Percentiles rank a stretch among this genome's conserved stretches.
These are phyloP conservation scores for Aspergillus luchuensis DNA, from an alignment of 2,329 filamentous ascomycete genomes.

Conservation along the genomic window DNA sequence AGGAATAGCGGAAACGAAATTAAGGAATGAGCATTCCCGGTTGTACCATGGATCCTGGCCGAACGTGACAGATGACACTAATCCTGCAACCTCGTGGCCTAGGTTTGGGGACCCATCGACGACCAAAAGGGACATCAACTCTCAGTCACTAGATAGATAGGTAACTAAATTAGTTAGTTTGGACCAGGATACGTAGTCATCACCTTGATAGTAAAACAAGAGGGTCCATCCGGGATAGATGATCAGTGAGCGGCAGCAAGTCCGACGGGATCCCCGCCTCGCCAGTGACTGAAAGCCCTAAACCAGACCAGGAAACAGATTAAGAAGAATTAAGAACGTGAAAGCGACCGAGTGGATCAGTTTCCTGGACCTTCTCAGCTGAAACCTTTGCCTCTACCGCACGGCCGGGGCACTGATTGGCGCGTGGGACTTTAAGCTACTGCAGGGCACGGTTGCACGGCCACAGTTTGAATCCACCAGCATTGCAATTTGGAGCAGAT, in stretches of 20 bases:
- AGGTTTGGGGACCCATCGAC: not conserved
- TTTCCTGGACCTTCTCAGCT: constrained; percentile 15
- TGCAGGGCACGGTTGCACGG: constrained; percentile 14
- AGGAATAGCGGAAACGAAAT: not conserved
- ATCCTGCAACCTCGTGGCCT: not conserved
- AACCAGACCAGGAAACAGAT: too few species aligned
- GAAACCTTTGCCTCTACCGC: constrained; percentile 12
- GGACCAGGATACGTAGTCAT: not conserved
- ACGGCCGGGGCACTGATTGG: constrained; percentile 1
- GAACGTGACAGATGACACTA: constrained; percentile 6
- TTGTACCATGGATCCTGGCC: not conserved
- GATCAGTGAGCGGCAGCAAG: not conserved
- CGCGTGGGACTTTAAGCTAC: constrained; percentile 2
- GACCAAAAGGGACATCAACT: not conserved
- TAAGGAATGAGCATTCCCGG: not conserved
- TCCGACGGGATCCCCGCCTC: not conserved
- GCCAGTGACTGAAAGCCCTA: not conserved
- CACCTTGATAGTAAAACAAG: not conserved
- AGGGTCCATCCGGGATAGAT: not conserved
- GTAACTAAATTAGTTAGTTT: not conserved
- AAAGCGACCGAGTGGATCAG: not conserved
- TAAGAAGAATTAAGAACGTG: not conserved
- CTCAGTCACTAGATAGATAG: not conserved
- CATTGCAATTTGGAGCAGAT: not conserved
- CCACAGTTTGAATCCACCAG: constrained; percentile 12